These are phyloP conservation scores for Erodium moschatum DNA, from an alignment of 441 rosid species.

Conservation along the genomic window DNA sequence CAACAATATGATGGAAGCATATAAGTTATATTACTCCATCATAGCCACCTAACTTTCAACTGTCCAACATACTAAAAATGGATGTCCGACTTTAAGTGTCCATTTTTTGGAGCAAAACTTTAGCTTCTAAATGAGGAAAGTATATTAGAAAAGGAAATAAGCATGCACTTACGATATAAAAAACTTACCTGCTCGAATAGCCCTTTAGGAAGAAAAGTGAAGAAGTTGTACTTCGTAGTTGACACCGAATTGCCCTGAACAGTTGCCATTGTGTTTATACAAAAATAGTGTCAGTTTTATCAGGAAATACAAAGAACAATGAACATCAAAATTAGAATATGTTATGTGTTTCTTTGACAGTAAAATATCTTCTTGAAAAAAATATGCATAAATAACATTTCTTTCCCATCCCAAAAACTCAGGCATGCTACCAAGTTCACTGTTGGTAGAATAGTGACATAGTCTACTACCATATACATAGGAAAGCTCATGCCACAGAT, in stretches of 20 bases:
- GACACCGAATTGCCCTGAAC: conserved; percentile 85
- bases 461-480: conserved; percentile 5
- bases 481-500: neutral
- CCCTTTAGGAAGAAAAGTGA: conserved; percentile 93
- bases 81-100: neutral
- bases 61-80: neutral
- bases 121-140: neutral
- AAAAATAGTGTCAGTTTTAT: conserved; percentile 17
- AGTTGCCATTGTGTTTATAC: conserved; percentile 23
- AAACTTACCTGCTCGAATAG: conserved; percentile 81
- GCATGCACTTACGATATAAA: neutral
- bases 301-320: neutral
- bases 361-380: neutral
- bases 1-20: neutral
- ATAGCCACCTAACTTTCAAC: neutral
- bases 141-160: neutral
- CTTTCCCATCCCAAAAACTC: neutral
- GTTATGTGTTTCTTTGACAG: neutral
- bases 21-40: neutral
- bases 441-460: neutral
- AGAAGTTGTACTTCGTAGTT: conserved; percentile 91
- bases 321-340: neutral
- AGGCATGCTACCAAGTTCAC: neutral
- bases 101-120: neutral
- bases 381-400: neutral